Base-by-base conservation (phyloP, 2,329 filamentous ascomycete genomes). In the Aspergillaceae sp. region DNA sequence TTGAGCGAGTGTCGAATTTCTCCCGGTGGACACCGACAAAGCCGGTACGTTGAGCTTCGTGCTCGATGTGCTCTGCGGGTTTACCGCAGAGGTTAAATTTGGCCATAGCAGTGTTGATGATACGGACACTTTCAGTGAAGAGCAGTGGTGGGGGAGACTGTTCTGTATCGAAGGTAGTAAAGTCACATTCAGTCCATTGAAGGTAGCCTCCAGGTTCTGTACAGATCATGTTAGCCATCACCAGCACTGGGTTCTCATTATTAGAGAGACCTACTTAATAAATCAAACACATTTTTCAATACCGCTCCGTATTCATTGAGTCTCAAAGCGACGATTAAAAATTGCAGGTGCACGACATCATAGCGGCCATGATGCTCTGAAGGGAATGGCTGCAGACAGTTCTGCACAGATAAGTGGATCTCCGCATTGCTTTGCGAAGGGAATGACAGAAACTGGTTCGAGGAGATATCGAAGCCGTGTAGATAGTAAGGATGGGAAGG, bases 381-480 rank as follows among this genome's bases (percentile, higher is more conserved):
- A 2, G 60, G 56, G 36, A 62, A 64, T 2, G 59, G 58, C 4
- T 53, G 30, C 2, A 58, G 54, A 36, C 51, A 50, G 33, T 65
- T 51, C 7, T 64, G 60, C 2, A 59, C 50, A 8, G 53, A 50
- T 27, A 57, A 53, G 1, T 41, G 27, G 28, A 57, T 45, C 36
- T 53, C 45, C 30, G 47, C 35, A 0, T 48, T 40, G 4, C 9
- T 27, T 19, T 36, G 32, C 8, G 44, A 30, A 5, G 38, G 33
- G 27, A 26, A 6, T 28, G 40, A 38, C 26, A 58, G 57, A 43
- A 57, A 64, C 28, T 65, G 63, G 4, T 49, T 49, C 2, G 51
- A 30, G 8, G 62, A 65, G 33, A 65, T 60, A 41, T 64, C 63
- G 43, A 65, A 63, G 32, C 59, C 60, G 11, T 61, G 57, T 8